Base-by-base conservation (phyloP, 805 yeast species). In the Kodamaea jinghongensis region DNA sequence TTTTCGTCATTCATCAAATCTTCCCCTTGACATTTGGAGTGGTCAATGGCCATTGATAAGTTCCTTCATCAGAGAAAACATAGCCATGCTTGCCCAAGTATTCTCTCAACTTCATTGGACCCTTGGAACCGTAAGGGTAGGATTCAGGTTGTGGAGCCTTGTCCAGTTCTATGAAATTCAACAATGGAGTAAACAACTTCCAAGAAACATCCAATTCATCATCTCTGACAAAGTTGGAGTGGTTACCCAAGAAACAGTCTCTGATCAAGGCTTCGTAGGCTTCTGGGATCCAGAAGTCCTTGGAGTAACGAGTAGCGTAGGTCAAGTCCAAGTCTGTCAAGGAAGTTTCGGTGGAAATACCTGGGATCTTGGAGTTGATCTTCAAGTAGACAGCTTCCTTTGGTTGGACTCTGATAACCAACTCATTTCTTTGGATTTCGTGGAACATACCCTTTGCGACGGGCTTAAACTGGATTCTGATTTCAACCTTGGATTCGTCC, bases 161-260 rank as follows among this genome's bases (percentile, higher is more conserved):
- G 35, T 77, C 72, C 34, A 81, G 73, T 66, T 91, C 98, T 43
- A 93, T 71, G 62, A 77, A 73, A 46, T 93, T 71, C 58, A 93
- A 76, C 50, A 93, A 71, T 12, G 98, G 98, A 13, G 98, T 93
- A 73, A 91, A 93, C 43, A 93, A 70, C 51, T 75, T 75, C 99
- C 99, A 93, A 45, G 95, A 83, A 43, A 83, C 81, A 41, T 90
- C 97, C 58, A 93, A 77, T 71, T 93, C 99, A 61, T 93, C 99
- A 60, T 91, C 97, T 70, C 99, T 83, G 25, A 93, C 98, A 61
- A 93, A 93, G 71, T 91, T 91, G 38, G 98, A 86, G 68, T 93
- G 99, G 65, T 90, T 96, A 42, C 95, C 98, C 51, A 79, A 76
- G 58, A 84, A 66, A 47, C 91, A 86, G 65, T 93, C 98, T 65